A percentile compares a stretch with the other conserved stretches of the same genome.
These are phyloP conservation scores for Aspergillus calidoustus DNA, from an alignment of 2,329 filamentous ascomycete genomes.

Conservation along the genomic window DNA sequence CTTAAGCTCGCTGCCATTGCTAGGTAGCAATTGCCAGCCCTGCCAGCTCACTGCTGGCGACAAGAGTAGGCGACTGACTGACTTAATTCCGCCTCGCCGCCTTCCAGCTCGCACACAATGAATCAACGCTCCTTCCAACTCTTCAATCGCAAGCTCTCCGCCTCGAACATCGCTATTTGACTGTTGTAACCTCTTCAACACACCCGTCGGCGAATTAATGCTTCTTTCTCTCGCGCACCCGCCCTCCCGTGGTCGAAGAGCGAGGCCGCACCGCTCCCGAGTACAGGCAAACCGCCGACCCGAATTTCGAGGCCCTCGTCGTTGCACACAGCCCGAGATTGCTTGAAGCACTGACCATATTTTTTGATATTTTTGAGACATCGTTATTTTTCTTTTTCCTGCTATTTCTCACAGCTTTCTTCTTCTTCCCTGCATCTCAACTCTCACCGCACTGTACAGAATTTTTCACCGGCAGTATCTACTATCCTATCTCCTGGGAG, in stretches of 20 bases:
- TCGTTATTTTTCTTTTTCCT: slow-evolving; percentile 12
- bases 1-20: background rate
- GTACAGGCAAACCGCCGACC: slow-evolving; percentile 3
- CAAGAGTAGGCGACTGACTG: slow-evolving; percentile 19
- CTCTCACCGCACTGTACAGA: slow-evolving; percentile 17
- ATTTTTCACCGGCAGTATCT: background rate
- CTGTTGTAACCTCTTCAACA: slow-evolving; percentile 20
- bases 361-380: slow-evolving; percentile 4
- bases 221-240: slow-evolving; percentile 4
- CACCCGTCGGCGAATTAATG: slow-evolving; percentile 34
- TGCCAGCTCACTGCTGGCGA: slow-evolving; percentile 26
- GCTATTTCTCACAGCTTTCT: slow-evolving; percentile 6
- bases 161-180: slow-evolving; percentile 20
- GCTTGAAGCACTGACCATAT: slow-evolving; percentile 14
- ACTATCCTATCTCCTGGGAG: background rate
- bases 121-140: slow-evolving; percentile 30
- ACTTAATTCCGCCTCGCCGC: slow-evolving; percentile 26
- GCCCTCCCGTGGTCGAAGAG: background rate
- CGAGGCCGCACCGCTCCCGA: slow-evolving; percentile 15
- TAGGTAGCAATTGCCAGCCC: slow-evolving; percentile 9
- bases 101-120: slow-evolving; percentile 40
- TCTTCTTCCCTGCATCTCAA: background rate
- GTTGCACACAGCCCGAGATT: slow-evolving; percentile 9
- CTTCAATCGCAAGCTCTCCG: slow-evolving; percentile 31
- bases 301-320: slow-evolving; percentile 6